phyloP scores from a whole-genome alignment of 1,284 basidiomycete species.

The Naganishia liquefaciens region DNA sequence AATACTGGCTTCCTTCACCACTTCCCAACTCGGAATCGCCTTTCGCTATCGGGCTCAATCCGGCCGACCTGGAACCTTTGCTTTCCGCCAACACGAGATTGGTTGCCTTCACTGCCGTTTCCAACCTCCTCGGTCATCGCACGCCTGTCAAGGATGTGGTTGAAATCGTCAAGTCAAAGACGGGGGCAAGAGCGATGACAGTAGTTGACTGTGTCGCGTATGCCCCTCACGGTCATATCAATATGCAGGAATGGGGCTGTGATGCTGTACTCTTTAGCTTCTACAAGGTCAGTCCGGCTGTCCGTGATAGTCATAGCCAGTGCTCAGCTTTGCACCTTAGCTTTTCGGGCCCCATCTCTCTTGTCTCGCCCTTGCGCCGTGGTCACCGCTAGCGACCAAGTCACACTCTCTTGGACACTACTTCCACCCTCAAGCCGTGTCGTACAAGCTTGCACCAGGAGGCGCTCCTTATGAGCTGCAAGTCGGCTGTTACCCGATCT shows the following conservation, averaged over 20 bases:
- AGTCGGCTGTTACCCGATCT: constrained; percentile 63
- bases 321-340: constrained; percentile 48
- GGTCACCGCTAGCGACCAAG: constrained; percentile 51
- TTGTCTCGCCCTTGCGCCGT: constrained; percentile 62
- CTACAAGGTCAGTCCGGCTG: constrained; percentile 64
- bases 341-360: constrained; percentile 74
- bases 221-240: constrained; percentile 69
- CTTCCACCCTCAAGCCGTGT: constrained; percentile 60
- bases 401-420: constrained; percentile 67
- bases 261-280: constrained; percentile 71
- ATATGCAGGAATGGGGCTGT: constrained; percentile 72
- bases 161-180: constrained; percentile 60
- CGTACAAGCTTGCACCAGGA: constrained; percentile 69
- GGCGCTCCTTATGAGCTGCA: constrained; percentile 72
- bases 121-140: constrained; percentile 71
- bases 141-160: constrained; percentile 64
- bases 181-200: constrained; percentile 65
- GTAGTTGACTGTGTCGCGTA: constrained; percentile 75
- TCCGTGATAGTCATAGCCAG: too few relatives aligned
- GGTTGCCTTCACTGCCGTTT: constrained; percentile 72
- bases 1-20: constrained; percentile 62
- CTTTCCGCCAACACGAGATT: constrained; percentile 67
- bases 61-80: constrained; percentile 64
- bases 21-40: constrained; percentile 58
- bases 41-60: constrained; percentile 63